Conservation (phyloP, 495 filamentous ascomycete species). For the Daldinia caldariorum region DNA sequence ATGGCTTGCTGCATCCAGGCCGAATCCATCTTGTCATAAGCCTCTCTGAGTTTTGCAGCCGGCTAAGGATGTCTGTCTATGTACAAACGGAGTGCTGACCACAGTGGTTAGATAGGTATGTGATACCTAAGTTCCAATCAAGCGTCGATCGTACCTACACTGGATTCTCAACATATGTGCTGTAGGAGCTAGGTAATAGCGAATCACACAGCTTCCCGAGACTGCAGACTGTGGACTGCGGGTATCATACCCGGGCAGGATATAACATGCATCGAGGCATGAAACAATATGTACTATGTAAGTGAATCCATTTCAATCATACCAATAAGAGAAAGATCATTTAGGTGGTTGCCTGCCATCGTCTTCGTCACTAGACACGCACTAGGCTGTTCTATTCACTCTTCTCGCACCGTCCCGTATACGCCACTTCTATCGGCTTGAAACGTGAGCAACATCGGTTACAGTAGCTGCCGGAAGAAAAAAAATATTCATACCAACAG, state of each 20-base stretch:
- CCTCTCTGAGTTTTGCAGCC: background rate
- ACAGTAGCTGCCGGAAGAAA: background rate
- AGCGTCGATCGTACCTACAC: conserved; percentile 20
- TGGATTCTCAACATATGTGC: conserved; percentile 15
- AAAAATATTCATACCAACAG: conserved; percentile 15
- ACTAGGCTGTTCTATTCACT: background rate
- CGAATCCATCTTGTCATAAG: background rate
- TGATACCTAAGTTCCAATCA: conserved; percentile 8
- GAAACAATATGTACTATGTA: background rate
- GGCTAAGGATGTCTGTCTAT: background rate
- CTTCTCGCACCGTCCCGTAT: conserved; percentile 1
- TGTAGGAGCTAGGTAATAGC: conserved; percentile 23
- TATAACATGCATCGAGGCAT: background rate
- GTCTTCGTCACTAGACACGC: conserved; percentile 1
- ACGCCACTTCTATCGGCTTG: conserved; percentile 11
- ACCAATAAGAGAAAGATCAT: conserved; percentile 2
- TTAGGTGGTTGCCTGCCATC: background rate
- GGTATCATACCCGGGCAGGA: background rate
- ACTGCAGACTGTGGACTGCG: conserved; percentile 17
- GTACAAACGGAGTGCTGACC: background rate
- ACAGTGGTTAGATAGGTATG: conserved; percentile 8
- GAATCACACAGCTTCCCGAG: conserved; percentile 33
- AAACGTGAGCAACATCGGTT: background rate
- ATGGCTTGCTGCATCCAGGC: background rate
- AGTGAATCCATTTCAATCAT: background rate